Conservation (phyloP, 768 basidiomycete genomes). For the Termitomyces sp. region DNA sequence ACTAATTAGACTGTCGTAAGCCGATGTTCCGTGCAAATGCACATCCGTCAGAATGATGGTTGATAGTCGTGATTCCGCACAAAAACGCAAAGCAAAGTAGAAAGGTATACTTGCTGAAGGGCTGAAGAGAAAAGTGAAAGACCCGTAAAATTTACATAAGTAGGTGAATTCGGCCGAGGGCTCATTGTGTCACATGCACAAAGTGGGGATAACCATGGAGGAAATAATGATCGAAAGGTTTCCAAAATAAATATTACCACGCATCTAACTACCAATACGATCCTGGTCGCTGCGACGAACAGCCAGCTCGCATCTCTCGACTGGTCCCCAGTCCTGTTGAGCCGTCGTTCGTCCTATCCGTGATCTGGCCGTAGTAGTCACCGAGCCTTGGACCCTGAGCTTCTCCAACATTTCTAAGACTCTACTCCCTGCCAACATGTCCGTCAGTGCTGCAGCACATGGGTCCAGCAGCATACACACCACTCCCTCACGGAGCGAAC, state of each 20-base stretch:
- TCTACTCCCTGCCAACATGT: conserved; percentile 15
- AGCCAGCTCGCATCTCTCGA: conserved; percentile 2
- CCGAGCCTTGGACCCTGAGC: conserved; percentile 9
- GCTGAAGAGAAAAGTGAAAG: no score
- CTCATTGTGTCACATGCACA: no score
- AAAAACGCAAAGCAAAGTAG: no score
- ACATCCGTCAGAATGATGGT: no score
- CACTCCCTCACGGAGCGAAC: conserved; percentile 31
- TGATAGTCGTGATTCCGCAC: no score
- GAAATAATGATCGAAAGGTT: conserved; percentile 5
- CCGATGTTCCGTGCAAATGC: no score
- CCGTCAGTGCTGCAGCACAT: conserved; percentile 11
- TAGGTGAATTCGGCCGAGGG: no score
- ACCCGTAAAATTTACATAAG: no score
- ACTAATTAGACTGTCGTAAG: no score
- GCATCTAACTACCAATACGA: conserved; percentile 4
- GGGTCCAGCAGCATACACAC: conserved; percentile 17
- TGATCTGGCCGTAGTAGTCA: conserved; percentile 6
- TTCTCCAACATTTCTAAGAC: conserved; percentile 7
- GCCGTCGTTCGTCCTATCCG: not conserved
- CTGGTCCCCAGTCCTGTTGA: not conserved
- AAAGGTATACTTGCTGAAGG: no score
- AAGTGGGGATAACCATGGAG: not conserved
- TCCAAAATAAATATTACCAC: conserved; percentile 16
- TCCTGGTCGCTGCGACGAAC: conserved; percentile 8